Evolutionary conservation across 176 grass and related monocot genomes (phyloP), one percentile per base, ranked within the genome.

Genomic region (Tillandsia leiboldiana): DNA sequence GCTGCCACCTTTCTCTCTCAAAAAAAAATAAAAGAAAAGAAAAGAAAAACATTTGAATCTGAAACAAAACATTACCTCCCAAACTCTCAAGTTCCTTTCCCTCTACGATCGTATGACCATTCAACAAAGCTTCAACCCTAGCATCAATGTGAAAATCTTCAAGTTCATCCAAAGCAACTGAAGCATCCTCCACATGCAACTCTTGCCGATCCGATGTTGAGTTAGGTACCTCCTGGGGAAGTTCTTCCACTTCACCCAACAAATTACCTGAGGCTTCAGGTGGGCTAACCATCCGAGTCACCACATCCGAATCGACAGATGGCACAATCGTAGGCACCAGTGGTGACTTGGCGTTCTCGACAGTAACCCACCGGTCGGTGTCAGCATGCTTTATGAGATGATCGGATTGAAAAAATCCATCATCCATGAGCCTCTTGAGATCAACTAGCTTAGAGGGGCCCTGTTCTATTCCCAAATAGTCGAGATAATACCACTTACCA

Each of bases 321-420:
- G 81, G 82, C 33, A 88, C 53, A 23, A 86, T 67, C 22, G 69
- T 87, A 54, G 69, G 68, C 64, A 87, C 84, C 61, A 93, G 62
- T 29, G 94, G 94, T 62, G 94, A 93, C 61, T 77, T 82, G 18
- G 94, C 94, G 82, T 99, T 99, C 77, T 99, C 94, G 51, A 90
- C 82, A 15, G 94, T 99, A 47, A 90, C 51, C 94, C 94, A 99
- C 23, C 78, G 73, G 65, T 90, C 85, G 74, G 82, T 90, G 68
- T 84, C 84, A 62, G 80, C 79, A 64, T 99, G 94, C 87, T 99
- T 99, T 75, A 99, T 93, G 71, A 99, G 75, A 78, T 99, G 94
- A 84, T 99, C 94, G 77, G 87, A 87, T 79, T 90, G 94, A 64
- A 99, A 84, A 66, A 83, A 71, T 67, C 94, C 94, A 53, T 90